phyloP scores from a whole-genome alignment of 257 asterid species.

The Solanum lycopersicoides region DNA sequence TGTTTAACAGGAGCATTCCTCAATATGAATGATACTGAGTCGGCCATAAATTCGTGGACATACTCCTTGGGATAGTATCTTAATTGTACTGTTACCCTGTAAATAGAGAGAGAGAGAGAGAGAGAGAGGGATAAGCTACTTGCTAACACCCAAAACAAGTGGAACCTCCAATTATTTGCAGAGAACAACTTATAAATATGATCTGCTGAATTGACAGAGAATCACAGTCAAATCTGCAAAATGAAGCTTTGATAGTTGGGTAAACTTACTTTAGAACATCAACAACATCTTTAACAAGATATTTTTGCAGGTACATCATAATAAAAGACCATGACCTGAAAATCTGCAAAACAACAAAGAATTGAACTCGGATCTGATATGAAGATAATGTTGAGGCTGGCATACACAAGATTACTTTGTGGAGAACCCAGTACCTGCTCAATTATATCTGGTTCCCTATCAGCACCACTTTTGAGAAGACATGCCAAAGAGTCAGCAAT shows the following conservation, averaged over 20 bases:
- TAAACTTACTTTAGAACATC: slow-evolving; percentile 51
- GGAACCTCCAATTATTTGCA: neutral
- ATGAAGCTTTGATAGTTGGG: neutral
- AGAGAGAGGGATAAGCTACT: neutral
- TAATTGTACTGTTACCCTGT: slow-evolving; percentile 53
- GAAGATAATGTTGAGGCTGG: neutral
- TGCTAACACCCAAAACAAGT: neutral
- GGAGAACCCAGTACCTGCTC: slow-evolving; percentile 50
- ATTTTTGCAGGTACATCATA: slow-evolving; percentile 76
- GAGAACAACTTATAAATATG: neutral
- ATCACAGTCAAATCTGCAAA: neutral
- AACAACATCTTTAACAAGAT: slow-evolving; percentile 47
- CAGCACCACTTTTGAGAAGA: slow-evolving; percentile 83
- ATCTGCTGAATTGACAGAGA: neutral
- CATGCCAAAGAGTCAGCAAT: slow-evolving; percentile 43
- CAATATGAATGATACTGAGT: slow-evolving; percentile 66
- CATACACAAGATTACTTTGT: neutral
- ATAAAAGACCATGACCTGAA: slow-evolving; percentile 78
- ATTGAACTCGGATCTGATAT: neutral
- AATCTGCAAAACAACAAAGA: slow-evolving; percentile 40
- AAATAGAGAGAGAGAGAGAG: neutral
- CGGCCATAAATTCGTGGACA: slow-evolving; percentile 78
- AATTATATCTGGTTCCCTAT: slow-evolving; percentile 80
- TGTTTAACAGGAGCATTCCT: slow-evolving; percentile 58
- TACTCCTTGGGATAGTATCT: slow-evolving; percentile 73